A percentile compares a stretch with the other conserved stretches of the same genome.
phyloP scores from a whole-genome alignment of 164 flowering plant species.

The Vitis vinifera region DNA sequence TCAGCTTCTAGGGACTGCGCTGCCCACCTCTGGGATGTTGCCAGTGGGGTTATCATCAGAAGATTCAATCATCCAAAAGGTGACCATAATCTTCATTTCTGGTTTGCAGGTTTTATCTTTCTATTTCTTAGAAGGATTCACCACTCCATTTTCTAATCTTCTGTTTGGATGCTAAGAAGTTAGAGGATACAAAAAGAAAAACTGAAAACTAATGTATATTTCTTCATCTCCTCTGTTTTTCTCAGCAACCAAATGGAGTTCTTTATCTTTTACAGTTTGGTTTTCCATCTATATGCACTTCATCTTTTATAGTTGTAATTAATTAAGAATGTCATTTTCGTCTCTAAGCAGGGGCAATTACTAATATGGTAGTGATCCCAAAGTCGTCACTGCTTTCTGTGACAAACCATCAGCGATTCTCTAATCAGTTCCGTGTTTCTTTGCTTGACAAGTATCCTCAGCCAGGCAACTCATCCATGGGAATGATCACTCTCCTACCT shows the following conservation, averaged over 20 bases:
- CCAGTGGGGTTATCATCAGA: conserved; percentile 23
- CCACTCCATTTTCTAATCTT: not conserved
- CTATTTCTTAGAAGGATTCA: not conserved
- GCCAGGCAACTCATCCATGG: conserved; percentile 17
- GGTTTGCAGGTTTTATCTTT: not conserved
- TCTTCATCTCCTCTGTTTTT: no score
- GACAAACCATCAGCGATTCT: conserved; percentile 22
- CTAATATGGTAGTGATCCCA: conserved; percentile 45
- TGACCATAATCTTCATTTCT: conserved; percentile 6
- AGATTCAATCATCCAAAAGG: conserved; percentile 53
- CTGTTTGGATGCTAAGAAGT: not conserved
- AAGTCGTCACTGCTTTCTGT: conserved; percentile 28
- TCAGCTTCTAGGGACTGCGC: conserved; percentile 62
- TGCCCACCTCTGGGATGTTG: conserved; percentile 54
- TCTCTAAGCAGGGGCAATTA: conserved; percentile 39
- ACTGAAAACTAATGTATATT: not conserved
- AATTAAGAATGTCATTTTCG: not conserved
- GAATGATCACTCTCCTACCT: conserved; percentile 23
- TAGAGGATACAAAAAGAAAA: not conserved
- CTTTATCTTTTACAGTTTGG: no score
- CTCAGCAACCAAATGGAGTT: no score
- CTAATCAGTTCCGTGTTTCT: conserved; percentile 25
- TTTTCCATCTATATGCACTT: not conserved
- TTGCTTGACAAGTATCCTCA: conserved; percentile 51
- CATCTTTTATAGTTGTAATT: not conserved